Base-by-base conservation (phyloP, 2,329 filamentous ascomycete species). In the Calonectria pseudoturangicola region DNA sequence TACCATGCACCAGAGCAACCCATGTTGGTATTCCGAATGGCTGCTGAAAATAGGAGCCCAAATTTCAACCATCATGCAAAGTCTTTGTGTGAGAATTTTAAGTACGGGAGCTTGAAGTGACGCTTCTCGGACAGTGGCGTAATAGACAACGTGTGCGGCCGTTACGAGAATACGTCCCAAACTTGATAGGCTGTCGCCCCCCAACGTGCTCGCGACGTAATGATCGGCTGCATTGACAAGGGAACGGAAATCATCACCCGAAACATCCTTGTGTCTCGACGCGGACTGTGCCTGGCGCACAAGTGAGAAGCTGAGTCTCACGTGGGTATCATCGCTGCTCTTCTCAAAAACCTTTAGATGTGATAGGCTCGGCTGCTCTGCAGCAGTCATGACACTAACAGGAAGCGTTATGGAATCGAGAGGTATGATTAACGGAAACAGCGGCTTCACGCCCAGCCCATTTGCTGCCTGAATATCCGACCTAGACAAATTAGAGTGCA, bases 381-480 rank as follows among this genome's bases (percentile, higher is more conserved):
- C 70, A 5, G 51, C 54, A 5, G 54, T 41, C 2, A 74, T 47
- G 41, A 76, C 66, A 27, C 43, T 66, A 5, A 63, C 15, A 10
- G 75, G 74, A 2, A 76, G 69, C 2, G 51, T 48, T 21, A 76
- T 66, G 9, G 45, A 56, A 15, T 71, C 66, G 27, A 75, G 62
- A 30, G 70, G 33, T 5, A 71, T 27, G 28, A 73, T 69, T 3
- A 73, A 56, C 7, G 74, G 73, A 15, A 76, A 47, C 30, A 74
- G 51, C 10, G 74, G 75, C 2, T 66, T 74, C 4, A 56, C 15
- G 10, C 68, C 72, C 3, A 74, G n/a, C 0, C 70, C 74, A 48
- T 66, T 73, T 13, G 75, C 73, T 30, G 70, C 68, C 43, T 74
- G 73, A 9, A 74, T 65, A 60, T 75, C 72, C 1, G 74, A 60